Conservation (phyloP, 2,329 filamentous ascomycete genomes). For the Beauveria scarabaeidicola region DNA sequence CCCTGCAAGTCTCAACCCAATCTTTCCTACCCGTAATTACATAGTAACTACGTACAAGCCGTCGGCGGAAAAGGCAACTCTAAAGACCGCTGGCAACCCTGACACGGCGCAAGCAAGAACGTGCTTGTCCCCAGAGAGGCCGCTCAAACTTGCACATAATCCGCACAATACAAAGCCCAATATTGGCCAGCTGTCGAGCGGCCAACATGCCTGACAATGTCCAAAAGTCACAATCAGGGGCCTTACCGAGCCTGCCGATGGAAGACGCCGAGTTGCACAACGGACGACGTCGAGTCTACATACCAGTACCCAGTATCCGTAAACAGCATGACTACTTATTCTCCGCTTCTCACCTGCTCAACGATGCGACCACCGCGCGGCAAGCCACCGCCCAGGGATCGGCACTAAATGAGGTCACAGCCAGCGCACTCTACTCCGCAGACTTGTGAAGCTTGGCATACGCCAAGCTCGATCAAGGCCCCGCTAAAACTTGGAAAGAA, state of each 20-base stretch:
- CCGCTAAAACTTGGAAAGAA: too few relatives aligned
- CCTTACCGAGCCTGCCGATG: background rate
- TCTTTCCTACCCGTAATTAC: background rate
- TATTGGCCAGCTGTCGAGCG: too few relatives aligned
- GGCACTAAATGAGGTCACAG: slow-evolving; percentile 2
- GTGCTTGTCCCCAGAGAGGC: too few relatives aligned
- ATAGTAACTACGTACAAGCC: background rate
- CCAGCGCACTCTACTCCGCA: background rate
- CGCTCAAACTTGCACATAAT: too few relatives aligned
- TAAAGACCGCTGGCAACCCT: too few relatives aligned
- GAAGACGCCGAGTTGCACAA: background rate
- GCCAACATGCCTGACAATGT: background rate
- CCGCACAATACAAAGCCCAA: too few relatives aligned
- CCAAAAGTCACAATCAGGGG: background rate
- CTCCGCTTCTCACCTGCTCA: background rate
- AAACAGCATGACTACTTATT: background rate
- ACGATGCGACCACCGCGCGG: background rate
- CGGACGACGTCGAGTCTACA: too few relatives aligned
- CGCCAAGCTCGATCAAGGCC: background rate
- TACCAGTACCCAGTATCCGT: too few relatives aligned
- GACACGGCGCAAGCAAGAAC: too few relatives aligned
- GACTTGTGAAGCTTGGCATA: background rate
- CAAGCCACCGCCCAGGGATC: background rate
- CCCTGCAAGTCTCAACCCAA: background rate
- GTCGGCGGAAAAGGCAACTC: too few relatives aligned